phyloP scores from a whole-genome alignment of 164 flowering plant species.

The Annona cherimola region DNA sequence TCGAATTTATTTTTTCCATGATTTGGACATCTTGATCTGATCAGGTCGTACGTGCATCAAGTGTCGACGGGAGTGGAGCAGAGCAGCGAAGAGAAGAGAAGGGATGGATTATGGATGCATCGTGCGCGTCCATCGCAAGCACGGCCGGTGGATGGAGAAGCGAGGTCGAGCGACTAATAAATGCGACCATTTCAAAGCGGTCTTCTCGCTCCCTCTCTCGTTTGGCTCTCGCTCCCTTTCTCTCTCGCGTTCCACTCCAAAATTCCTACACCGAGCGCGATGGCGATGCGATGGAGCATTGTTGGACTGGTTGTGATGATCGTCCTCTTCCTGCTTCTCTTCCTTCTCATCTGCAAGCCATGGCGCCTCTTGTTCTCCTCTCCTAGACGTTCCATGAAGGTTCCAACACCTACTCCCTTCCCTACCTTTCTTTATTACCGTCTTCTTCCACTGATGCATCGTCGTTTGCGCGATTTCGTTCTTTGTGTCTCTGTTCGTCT shows the following conservation, averaged over 20 bases:
- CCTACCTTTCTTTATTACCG: neutral
- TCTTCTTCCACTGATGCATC: neutral
- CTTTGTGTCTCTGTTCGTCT: neutral
- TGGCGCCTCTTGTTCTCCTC: slow-evolving; percentile 60
- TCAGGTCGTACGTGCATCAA: too few species aligned
- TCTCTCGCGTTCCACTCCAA: slow-evolving; percentile 10
- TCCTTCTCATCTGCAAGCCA: slow-evolving; percentile 65
- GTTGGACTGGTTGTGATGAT: slow-evolving; percentile 50
- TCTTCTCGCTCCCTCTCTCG: slow-evolving; percentile 37
- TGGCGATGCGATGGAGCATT: slow-evolving; percentile 47
- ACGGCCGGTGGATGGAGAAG: neutral
- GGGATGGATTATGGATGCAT: too few species aligned
- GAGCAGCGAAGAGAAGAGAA: too few species aligned
- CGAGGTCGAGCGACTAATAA: slow-evolving; percentile 1
- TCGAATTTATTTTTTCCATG: too few species aligned
- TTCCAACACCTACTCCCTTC: neutral
- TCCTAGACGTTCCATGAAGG: slow-evolving; percentile 48
- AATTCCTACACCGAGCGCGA: slow-evolving; percentile 11
- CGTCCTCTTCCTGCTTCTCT: slow-evolving; percentile 43
- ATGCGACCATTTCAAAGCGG: slow-evolving; percentile 72
- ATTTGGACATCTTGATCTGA: too few species aligned
- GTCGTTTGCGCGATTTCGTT: neutral
- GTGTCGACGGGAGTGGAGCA: too few species aligned
- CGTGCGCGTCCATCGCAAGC: too few species aligned
- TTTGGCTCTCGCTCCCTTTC: slow-evolving; percentile 11